Conservation (phyloP, 768 basidiomycete genomes). For the Cyathus striatus region DNA sequence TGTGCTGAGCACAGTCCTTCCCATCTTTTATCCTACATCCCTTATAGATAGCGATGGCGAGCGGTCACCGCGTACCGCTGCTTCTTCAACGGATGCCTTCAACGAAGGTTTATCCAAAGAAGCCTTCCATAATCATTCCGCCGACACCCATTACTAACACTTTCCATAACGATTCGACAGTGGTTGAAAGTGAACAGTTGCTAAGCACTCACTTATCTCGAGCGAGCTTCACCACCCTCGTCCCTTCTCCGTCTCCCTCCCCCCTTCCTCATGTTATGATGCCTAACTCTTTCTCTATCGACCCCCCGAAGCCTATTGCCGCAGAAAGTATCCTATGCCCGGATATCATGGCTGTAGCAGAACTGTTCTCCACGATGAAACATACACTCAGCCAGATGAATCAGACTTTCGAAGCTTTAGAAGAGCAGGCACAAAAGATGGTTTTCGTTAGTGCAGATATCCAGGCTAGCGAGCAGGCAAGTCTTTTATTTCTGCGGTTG, state of each 20-base stretch:
- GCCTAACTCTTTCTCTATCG: too few species aligned
- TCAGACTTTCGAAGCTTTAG: constrained; percentile 38
- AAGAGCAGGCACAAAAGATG: constrained; percentile 38
- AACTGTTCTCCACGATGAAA: constrained; percentile 43
- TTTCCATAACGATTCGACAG: too few species aligned
- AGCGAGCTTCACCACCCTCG: neutral
- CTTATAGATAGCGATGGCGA: too few species aligned
- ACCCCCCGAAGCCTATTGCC: constrained; percentile 4
- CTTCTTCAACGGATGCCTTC: too few species aligned
- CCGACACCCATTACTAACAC: constrained; percentile 10
- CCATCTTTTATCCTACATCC: too few species aligned
- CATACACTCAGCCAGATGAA: constrained; percentile 33
- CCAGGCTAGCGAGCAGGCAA: constrained; percentile 38
- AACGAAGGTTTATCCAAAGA: constrained; percentile 7
- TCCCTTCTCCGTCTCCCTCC: constrained; percentile 5
- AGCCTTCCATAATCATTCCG: constrained; percentile 20
- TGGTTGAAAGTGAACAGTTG: neutral
- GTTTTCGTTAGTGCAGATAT: constrained; percentile 38
- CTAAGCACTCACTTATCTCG: neutral
- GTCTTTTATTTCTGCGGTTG: constrained; percentile 6
- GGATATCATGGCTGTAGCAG: constrained; percentile 37
- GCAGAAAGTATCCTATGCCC: constrained; percentile 20
- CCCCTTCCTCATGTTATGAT: neutral
- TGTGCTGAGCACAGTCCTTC: too few species aligned
- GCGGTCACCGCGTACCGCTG: too few species aligned